Evolutionary conservation across 108 stramenopile genomes (phyloP).

Genomic region (Cylindrotheca closterium): DNA sequence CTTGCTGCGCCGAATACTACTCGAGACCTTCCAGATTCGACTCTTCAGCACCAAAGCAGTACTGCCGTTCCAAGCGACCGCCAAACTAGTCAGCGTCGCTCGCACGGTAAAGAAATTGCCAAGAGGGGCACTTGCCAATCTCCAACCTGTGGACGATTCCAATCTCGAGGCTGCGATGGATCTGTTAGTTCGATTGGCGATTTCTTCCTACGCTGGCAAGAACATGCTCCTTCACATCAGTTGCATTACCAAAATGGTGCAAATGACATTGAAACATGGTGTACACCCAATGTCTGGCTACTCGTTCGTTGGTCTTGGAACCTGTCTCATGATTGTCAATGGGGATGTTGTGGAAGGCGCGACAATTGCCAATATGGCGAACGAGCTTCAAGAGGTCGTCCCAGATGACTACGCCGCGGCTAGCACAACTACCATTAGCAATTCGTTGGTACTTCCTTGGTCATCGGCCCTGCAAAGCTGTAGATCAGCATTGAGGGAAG

Average conservation of each 20-base stretch:
- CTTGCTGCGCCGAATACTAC: not conserved
- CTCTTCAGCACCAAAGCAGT: not conserved
- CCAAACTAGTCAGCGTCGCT: not conserved
- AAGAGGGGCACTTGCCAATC: not conserved
- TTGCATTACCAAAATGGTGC: not conserved
- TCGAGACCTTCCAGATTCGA: not conserved
- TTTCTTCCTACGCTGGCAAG: not conserved
- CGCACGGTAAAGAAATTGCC: not conserved
- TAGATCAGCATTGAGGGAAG: not conserved
- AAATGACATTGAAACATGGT: not conserved
- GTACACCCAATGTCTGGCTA: not conserved
- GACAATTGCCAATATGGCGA: not conserved
- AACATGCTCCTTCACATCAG: not conserved
- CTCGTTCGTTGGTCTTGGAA: not conserved
- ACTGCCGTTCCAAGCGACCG: not conserved
- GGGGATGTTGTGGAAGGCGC: not conserved
- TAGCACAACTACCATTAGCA: not conserved
- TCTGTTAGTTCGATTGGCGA: not conserved
- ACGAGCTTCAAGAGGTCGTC: not conserved
- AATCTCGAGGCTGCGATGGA: not conserved
- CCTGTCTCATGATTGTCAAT: not conserved
- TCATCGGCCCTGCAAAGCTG: not conserved
- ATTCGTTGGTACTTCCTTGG: not conserved
- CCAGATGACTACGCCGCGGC: not conserved
- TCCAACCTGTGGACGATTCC: not conserved